Conservation (phyloP, 345 rosid species). For the Aethionema arabicum region DNA sequence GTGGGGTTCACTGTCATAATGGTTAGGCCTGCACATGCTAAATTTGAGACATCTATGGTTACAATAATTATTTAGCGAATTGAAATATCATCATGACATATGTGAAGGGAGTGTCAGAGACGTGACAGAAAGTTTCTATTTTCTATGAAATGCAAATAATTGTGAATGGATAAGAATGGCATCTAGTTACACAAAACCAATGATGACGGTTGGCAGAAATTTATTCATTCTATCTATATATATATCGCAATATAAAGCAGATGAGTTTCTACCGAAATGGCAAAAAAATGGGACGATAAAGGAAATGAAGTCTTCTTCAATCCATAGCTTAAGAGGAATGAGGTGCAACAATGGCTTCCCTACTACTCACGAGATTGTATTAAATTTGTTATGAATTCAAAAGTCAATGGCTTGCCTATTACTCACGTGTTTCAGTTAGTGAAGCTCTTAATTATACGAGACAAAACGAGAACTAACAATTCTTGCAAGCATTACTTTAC, state of each 20-base stretch:
- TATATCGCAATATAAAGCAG: conserved; percentile 1
- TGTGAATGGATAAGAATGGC: conserved; percentile 18
- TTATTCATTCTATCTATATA: conserved; percentile 3
- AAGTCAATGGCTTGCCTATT: neutral
- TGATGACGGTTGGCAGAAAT: conserved; percentile 8
- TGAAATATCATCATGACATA: conserved; percentile 4
- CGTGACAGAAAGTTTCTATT: neutral
- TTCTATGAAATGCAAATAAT: conserved; percentile 2
- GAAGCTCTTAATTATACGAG: conserved; percentile 15
- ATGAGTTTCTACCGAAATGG: conserved; percentile 3
- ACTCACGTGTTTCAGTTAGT: neutral
- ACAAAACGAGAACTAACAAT: conserved; percentile 8
- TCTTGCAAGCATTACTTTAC: conserved; percentile 10
- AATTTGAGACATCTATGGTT: conserved; percentile 13
- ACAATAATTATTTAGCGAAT: neutral
- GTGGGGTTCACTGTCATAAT: conserved; percentile 7
- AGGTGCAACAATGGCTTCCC: neutral
- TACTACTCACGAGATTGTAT: neutral
- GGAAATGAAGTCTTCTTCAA: neutral
- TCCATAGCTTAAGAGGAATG: conserved; percentile 5
- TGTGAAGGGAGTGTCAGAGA: conserved; percentile 12
- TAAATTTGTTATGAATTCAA: no score
- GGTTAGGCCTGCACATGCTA: conserved; percentile 15
- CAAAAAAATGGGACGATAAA: neutral
- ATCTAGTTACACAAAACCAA: neutral